Conservation (phyloP, 1,284 basidiomycete species). For the Irpex sp. region DNA sequence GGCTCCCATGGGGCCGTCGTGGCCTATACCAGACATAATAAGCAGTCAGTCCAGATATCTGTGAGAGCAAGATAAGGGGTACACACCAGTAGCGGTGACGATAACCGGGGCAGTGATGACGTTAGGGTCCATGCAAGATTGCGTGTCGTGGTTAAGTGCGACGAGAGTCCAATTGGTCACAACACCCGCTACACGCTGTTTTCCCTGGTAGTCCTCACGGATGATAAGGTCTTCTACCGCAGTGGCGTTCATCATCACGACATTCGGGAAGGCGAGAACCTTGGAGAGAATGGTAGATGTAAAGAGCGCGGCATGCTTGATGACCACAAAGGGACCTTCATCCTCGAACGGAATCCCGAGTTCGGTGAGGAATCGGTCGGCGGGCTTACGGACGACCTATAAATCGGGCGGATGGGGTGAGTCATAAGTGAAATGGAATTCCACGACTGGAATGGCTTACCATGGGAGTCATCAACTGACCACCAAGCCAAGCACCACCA, state of each 20-base stretch:
- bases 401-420: neutral
- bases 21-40: constrained; percentile 28
- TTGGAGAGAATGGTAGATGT: constrained; percentile 77
- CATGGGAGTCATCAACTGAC: constrained; percentile 85
- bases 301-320: constrained; percentile 81
- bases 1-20: constrained; percentile 84
- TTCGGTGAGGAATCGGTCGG: constrained; percentile 70
- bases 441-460: constrained; percentile 29
- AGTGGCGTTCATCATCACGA: constrained; percentile 73
- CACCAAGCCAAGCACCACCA: constrained; percentile 77
- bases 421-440: neutral
- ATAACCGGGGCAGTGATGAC: constrained; percentile 81
- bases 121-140: constrained; percentile 86
- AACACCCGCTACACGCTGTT: constrained; percentile 76
- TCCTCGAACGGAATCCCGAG: constrained; percentile 80
- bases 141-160: constrained; percentile 77
- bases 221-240: constrained; percentile 78
- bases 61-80: neutral
- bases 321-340: constrained; percentile 77
- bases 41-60: neutral
- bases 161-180: constrained; percentile 88
- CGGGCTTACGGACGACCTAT: constrained; percentile 78
- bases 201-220: constrained; percentile 52
- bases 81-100: constrained; percentile 48
- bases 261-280: constrained; percentile 72